Evolutionary conservation across 2,329 filamentous ascomycete species (phyloP), one percentile per base, ranked within the genome.

Genomic region (Colletotrichum lindemuthianum): DNA sequence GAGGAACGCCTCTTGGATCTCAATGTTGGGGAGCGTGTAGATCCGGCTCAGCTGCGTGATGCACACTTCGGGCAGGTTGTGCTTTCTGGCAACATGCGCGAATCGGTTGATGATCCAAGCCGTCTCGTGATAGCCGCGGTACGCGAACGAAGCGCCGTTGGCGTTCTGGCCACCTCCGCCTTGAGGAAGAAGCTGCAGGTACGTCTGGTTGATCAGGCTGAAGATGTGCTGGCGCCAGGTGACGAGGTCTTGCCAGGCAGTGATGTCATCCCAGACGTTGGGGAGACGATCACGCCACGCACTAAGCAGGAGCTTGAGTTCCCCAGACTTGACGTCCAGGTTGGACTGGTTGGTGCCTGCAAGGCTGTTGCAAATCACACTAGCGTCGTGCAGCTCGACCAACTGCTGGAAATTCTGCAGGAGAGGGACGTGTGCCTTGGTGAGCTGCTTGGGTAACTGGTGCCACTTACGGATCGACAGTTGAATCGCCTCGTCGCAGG

Each of bases 51-150:
- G 86, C 74, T 99, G 96, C 69, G 88, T 95, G 78, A 99, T 97
- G 81, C 96, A 99, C 36, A 99, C 96, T 68, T 99, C 96, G 0
- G 94, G 92, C 70, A 99, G 88, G 70, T 92, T 95, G 77, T 99
- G 96, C 82, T 99, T 99, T 61, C 96, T 90, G 51, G 96, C 96
- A 45, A 99, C 96, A 74, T 99, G 96, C 1, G 96, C 96, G 73
- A 99, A 99, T 15, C 96, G 88, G 77, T 99, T 99, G 78, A 99
- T 99, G 70, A 99, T 99, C 96, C 96, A 99, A 2, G 96, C 96
- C 11, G 96, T 99, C 80, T 99, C 96, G 72, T 99, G 96, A 74
- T 97, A 99, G 33, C 96, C 96, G 48, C 96, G 89, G 75, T 99
- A 99, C 0, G 96, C 96, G 76, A 96, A 98, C 0, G 94, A 97